Evolutionary conservation across 2,329 filamentous ascomycete genomes (phyloP).

Genomic region (Plectosphaerella sp.): DNA sequence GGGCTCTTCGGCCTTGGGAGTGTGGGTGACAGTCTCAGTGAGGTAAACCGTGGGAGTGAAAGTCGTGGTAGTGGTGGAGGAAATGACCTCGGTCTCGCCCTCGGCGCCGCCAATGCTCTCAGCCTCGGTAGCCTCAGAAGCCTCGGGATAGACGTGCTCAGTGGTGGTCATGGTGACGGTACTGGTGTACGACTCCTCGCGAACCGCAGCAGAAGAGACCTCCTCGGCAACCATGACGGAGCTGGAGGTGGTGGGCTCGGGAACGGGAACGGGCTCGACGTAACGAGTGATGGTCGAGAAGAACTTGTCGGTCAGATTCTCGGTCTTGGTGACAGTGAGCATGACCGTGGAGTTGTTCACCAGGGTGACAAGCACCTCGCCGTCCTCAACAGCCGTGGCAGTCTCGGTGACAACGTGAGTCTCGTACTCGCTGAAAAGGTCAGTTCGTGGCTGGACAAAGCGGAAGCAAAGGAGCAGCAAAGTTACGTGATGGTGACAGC

Average conservation of each 20-base stretch:
- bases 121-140: not conserved
- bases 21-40: constrained; percentile 10
- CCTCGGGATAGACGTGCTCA: constrained; percentile 1
- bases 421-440: not conserved
- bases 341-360: not conserved
- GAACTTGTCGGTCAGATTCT: not conserved
- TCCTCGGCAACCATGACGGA: not conserved
- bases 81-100: constrained; percentile 2
- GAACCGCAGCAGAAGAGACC: not conserved
- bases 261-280: not conserved
- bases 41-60: constrained; percentile 7
- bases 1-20: not conserved
- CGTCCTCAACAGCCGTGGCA: not conserved
- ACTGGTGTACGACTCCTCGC: not conserved
- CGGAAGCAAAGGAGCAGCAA: not conserved
- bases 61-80: not conserved
- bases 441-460: not conserved
- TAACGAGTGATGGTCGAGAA: not conserved
- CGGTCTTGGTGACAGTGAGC: not conserved
- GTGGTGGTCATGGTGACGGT: constrained; percentile 5
- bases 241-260: not conserved
- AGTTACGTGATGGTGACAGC: not conserved
- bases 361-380: not conserved
- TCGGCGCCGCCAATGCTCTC: not conserved
- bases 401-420: not conserved